Evolutionary conservation across 2,329 filamentous ascomycete species (phyloP), one percentile per base, ranked within the genome.

Genomic region (Dactylellina leptospora): DNA sequence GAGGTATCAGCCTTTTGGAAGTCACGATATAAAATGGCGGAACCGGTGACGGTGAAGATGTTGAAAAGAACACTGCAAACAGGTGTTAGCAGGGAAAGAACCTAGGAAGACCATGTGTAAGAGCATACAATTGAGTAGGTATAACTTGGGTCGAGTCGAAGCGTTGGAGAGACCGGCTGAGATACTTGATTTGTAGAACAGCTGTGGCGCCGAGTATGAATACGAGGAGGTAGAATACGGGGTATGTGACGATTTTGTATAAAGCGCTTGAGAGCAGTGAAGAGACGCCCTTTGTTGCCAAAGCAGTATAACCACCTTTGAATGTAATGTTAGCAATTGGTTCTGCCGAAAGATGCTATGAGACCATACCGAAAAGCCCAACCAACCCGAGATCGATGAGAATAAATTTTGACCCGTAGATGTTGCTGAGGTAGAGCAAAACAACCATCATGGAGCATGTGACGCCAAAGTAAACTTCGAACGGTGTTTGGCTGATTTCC

Each of bases 91-190:
- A 20, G 2, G 6, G 8, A 2, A 13, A 38, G n/a, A 23, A 22
- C 13, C 10, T 42, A 36, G 6, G 5, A 2, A 22, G 6, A 25
- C 23, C 13, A 27, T 47, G 27, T 38, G 16, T 10, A 5, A n/a
- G 20, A 40, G 27, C 58, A 25, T 68, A 73, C 69, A 99, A 99
- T 78, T 99, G 95, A 11, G 95, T 95, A 0, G 95, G 95, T 74
- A 99, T 99, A 76, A 99, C 95, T 79, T 97, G 92, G 0, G 95
- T 99, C 4, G 95, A 96, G 80, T 97, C 92, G 82, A 97, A 99
- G 48, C 91, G 88, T 79, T 97, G 93, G 56, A 99, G 83, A 0
- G 89, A 88, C 55, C 87, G 90, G 81, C 97, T 99, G 79, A 99
- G 86, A 78, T 97, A 99, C 78, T 92, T 93, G 76, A 99, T 93